phyloP scores from a whole-genome alignment of 768 basidiomycete species.

The Kwoniella mangroviensis region DNA sequence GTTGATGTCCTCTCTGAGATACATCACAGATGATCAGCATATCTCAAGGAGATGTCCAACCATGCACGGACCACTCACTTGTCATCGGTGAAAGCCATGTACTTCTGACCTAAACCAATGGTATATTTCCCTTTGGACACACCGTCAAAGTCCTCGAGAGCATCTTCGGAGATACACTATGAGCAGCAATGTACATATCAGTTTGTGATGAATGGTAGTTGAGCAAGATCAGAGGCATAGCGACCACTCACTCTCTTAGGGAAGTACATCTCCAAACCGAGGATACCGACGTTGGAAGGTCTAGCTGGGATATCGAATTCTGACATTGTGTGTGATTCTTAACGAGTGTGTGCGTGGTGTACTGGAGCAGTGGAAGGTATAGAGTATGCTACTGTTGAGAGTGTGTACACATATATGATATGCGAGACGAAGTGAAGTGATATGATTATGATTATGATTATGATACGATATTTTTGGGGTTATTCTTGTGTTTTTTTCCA shows the following conservation, averaged over 20 bases:
- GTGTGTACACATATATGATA: not conserved
- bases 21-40: conserved; percentile 13
- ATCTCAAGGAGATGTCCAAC: not conserved
- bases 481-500: not conserved
- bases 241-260: conserved; percentile 73
- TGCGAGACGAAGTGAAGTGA: not conserved
- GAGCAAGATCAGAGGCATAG: not conserved
- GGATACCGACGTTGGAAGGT: conserved; percentile 91
- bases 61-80: conserved; percentile 58
- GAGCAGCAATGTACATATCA: not conserved
- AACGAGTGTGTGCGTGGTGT: not conserved
- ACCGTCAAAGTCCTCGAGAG: conserved; percentile 90
- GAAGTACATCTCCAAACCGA: conserved; percentile 93
- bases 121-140: conserved; percentile 97
- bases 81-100: conserved; percentile 99
- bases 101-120: conserved; percentile 95
- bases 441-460: conserved; percentile 1
- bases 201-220: not conserved
- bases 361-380: not conserved
- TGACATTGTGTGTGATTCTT: conserved; percentile 31
- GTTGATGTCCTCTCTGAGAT: conserved; percentile 84
- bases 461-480: not conserved
- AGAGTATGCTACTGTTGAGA: too few relatives aligned
- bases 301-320: conserved; percentile 61
- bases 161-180: conserved; percentile 93